These are phyloP conservation scores for Suhomyces anneliseae DNA, from an alignment of 1,139 yeast genomes.

Conservation along the genomic window DNA sequence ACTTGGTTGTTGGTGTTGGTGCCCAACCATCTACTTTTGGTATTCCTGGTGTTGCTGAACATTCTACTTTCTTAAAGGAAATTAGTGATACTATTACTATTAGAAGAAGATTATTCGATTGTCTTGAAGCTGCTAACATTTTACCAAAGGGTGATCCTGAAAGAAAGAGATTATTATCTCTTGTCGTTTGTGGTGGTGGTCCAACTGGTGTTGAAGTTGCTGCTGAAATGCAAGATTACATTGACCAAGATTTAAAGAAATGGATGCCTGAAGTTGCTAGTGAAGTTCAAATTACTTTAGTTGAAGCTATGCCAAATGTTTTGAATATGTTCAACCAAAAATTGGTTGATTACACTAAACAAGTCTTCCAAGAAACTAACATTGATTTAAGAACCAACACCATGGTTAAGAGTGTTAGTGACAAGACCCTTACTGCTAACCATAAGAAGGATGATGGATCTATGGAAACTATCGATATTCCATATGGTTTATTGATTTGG, in stretches of 20 bases:
- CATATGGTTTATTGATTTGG: slow-evolving; percentile 94
- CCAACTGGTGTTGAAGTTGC: slow-evolving; percentile 98
- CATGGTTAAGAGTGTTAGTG: slow-evolving; percentile 82
- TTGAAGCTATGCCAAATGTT: slow-evolving; percentile 91
- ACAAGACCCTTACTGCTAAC: slow-evolving; percentile 65
- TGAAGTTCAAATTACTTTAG: slow-evolving; percentile 79
- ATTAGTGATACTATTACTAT: slow-evolving; percentile 78
- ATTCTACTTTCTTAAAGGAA: slow-evolving; percentile 85
- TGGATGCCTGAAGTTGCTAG: slow-evolving; percentile 86
- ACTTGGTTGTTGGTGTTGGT: slow-evolving; percentile 86
- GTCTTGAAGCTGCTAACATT: slow-evolving; percentile 80
- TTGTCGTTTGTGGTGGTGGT: slow-evolving; percentile 94
- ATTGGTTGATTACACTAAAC: slow-evolving; percentile 80
- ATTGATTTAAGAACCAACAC: slow-evolving; percentile 79
- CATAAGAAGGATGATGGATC: slow-evolving; percentile 65
- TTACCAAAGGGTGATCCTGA: slow-evolving; percentile 73
- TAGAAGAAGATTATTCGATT: slow-evolving; percentile 73
- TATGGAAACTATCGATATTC: slow-evolving; percentile 60
- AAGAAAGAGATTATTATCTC: slow-evolving; percentile 75
- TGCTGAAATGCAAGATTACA: slow-evolving; percentile 91
- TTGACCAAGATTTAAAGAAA: slow-evolving; percentile 82
- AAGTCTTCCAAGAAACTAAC: slow-evolving; percentile 75
- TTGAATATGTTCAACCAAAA: slow-evolving; percentile 84
- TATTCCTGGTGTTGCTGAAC: slow-evolving; percentile 88
- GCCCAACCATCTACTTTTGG: slow-evolving; percentile 92